Percentiles rank a stretch among this genome's conserved stretches.
These are phyloP conservation scores for Curvularia sp. DNA, from an alignment of 2,329 filamentous ascomycete genomes.

Conservation along the genomic window DNA sequence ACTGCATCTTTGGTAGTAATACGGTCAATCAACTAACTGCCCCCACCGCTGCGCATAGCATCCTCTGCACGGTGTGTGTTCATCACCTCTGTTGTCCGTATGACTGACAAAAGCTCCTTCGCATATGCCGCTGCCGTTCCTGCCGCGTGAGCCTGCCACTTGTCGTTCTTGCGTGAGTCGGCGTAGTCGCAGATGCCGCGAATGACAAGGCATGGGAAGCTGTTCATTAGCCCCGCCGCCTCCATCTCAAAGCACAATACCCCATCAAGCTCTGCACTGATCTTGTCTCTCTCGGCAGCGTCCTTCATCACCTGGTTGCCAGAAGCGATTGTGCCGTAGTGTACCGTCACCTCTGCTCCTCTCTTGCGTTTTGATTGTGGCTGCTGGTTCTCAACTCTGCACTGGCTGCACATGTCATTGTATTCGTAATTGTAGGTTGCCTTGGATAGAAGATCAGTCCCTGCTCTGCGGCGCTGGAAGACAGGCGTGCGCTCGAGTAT, in stretches of 20 bases:
- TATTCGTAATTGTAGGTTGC: constrained; percentile 23
- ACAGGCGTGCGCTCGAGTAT: constrained; percentile 10
- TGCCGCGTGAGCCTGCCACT: constrained; percentile 31
- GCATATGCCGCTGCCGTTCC: constrained; percentile 29
- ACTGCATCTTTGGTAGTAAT: too few species aligned
- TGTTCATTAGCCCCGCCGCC: too few species aligned
- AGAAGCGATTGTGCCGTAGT: constrained; percentile 52
- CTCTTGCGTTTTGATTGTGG: constrained; percentile 10
- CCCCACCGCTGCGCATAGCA: constrained; percentile 3
- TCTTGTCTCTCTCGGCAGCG: constrained; percentile 46
- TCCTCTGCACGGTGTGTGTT: constrained; percentile 15
- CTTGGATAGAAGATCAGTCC: constrained; percentile 25
- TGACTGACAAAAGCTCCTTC: constrained; percentile 26
- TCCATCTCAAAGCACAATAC: not conserved
- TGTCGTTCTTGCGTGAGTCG: constrained; percentile 15
- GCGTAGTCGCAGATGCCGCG: constrained; percentile 32
- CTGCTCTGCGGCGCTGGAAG: constrained; percentile 18
- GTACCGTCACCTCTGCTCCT: constrained; percentile 33
- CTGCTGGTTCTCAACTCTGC: constrained; percentile 9
- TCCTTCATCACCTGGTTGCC: constrained; percentile 54
- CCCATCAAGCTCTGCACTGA: constrained; percentile 32
- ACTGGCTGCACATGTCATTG: constrained; percentile 11
- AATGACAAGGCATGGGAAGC: not conserved
- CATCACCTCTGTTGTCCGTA: constrained; percentile 17
- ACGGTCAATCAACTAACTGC: too few species aligned